These are phyloP conservation scores for Mucor saturninus DNA, from an alignment of 371 early-diverging fungal species.

Conservation along the genomic window DNA sequence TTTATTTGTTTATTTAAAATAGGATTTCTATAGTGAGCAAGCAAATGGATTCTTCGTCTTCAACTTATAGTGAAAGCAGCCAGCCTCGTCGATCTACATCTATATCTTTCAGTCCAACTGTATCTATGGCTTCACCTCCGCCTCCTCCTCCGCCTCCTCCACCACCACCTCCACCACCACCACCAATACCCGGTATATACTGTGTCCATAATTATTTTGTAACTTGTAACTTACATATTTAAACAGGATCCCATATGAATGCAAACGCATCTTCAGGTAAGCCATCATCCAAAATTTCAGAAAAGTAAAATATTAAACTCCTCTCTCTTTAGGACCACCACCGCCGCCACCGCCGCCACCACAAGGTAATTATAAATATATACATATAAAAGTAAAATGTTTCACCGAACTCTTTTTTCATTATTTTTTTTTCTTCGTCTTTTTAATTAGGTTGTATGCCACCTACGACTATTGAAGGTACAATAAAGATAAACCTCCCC, in stretches of 20 bases:
- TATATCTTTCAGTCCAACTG: neutral
- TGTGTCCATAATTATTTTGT: neutral
- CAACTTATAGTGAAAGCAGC: neutral
- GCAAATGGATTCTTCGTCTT: neutral
- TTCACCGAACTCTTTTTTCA: neutral
- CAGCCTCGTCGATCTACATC: neutral
- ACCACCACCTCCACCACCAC: slow-evolving; percentile 23
- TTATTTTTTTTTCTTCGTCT: neutral
- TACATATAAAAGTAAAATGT: too few species aligned
- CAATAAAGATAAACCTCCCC: neutral
- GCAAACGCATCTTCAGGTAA: neutral
- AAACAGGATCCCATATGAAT: neutral
- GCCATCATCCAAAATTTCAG: too few species aligned
- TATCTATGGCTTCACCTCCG: slow-evolving; percentile 11
- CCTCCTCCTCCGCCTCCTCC: slow-evolving; percentile 23
- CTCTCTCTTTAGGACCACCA: too few species aligned
- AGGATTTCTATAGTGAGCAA: too few species aligned
- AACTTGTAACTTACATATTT: neutral
- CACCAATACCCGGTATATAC: slow-evolving; percentile 1
- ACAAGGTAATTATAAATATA: too few species aligned
- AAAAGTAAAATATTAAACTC: too few species aligned
- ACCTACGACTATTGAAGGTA: neutral
- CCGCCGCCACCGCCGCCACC: too few species aligned
- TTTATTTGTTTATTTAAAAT: neutral
- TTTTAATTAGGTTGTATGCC: neutral